Base-by-base conservation (phyloP, 2,329 filamentous ascomycete genomes). In the Didymella pomorum region DNA sequence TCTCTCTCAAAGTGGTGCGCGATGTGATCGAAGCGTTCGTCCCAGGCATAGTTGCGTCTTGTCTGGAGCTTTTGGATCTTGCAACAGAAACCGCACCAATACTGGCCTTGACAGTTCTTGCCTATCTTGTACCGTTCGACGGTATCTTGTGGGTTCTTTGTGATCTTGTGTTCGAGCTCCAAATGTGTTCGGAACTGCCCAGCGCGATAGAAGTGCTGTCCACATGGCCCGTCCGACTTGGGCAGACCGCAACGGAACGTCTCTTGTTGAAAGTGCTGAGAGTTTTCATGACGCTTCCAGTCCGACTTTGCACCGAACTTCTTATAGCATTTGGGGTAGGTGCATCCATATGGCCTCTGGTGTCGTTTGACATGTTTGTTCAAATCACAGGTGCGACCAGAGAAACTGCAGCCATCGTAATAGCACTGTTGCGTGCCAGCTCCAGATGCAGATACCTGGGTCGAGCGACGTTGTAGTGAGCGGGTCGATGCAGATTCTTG, bases 231-330 rank as follows among this genome's bases (percentile, higher is more conserved):
- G 4, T 54, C 25, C 1, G 45, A 11, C 12, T 44, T 48, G 1
- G 20, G 21, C 6, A 59, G 69, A 28, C 84, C 80, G 71, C 93
- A 97, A 28, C 85, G 86, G 87, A 90, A 97, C 46, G 83, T 83
- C 69, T 93, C 89, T 6, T 85, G 75, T 58, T 89, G 86, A 60
- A 85, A 87, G 73, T 97, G 93, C 69, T 94, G 90, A 16, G 85
- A 87, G 64, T 87, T 89, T 71, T 97, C 94, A 70, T 97, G 93
- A 1, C 93, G 87, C 73, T 96, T 96, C 93, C 87, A 97, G 76
- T 97, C 93, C 58, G 92, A 93, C 72, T 97, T 96, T 75, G 90
- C 93, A n/a, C 93, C 93, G 66, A 97, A 97, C 0, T 73, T 81
- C 70, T 92, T 93, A 47, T 78, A 75, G 70, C 93, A 97, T 28